Conservation (phyloP, 2,329 filamentous ascomycete species). For the Nemania bipapillata region DNA sequence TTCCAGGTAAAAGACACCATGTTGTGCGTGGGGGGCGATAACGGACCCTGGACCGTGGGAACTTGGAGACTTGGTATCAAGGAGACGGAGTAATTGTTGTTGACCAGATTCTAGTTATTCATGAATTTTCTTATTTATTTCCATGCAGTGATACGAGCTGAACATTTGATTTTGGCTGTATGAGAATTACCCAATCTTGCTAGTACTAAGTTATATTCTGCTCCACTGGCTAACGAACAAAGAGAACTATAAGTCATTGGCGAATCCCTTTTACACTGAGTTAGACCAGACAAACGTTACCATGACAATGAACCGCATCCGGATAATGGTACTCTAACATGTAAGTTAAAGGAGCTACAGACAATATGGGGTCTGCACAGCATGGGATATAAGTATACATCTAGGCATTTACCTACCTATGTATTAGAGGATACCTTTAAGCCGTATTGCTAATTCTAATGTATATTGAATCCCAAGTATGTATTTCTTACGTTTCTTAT, state of each 20-base stretch:
- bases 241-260: not conserved
- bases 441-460: no score
- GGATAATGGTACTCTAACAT: constrained; percentile 6
- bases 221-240: constrained; percentile 17
- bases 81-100: no score
- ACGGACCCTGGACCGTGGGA: no score
- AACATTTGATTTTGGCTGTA: not conserved
- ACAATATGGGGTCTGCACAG: no score
- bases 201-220: not conserved
- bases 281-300: not conserved
- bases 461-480: no score
- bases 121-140: not conserved
- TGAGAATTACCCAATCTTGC: not conserved
- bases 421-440: no score
- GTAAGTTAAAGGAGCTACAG: no score
- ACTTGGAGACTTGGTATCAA: no score
- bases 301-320: constrained; percentile 28
- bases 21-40: no score
- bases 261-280: not conserved
- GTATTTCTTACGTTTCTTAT: no score
- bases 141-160: not conserved
- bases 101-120: no score
- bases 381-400: not conserved
- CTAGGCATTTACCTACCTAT: no score
- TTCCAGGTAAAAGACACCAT: not conserved